A percentile compares a stretch with the other conserved stretches of the same genome.
phyloP scores from a whole-genome alignment of 148 eudicot species.

The Cornus suecica region DNA sequence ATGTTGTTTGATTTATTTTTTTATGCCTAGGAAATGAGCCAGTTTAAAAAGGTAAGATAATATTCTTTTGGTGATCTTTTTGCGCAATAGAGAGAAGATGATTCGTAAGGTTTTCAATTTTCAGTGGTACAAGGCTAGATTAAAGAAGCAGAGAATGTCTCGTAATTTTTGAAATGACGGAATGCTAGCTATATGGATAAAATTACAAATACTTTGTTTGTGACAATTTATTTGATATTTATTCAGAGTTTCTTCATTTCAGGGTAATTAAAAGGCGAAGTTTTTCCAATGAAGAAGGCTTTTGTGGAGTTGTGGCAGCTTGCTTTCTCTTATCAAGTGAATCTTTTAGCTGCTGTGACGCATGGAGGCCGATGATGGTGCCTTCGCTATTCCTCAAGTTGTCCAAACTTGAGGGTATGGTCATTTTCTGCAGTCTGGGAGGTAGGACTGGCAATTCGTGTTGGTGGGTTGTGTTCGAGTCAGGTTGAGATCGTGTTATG shows the following conservation, averaged over 20 bases:
- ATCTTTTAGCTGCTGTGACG: slow-evolving; percentile 84
- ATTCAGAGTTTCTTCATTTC: slow-evolving; percentile 11
- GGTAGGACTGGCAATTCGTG: too few relatives aligned
- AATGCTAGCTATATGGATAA: not conserved
- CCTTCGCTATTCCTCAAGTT: not conserved
- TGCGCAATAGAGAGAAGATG: not conserved
- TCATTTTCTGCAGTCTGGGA: too few relatives aligned
- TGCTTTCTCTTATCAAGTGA: slow-evolving; percentile 96
- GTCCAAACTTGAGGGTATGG: not conserved
- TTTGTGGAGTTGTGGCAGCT: slow-evolving; percentile 80
- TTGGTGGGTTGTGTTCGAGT: too few relatives aligned
- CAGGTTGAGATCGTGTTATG: too few relatives aligned
- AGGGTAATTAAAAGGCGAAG: slow-evolving; percentile 48
- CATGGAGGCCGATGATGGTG: slow-evolving; percentile 25
- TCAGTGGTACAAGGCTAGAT: not conserved
- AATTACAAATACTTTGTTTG: not conserved
- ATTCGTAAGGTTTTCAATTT: not conserved
- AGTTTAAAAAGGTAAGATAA: slow-evolving; percentile 52
- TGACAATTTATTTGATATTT: not conserved
- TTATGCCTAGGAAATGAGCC: slow-evolving; percentile 53
- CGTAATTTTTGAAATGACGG: not conserved
- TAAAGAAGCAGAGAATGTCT: not conserved
- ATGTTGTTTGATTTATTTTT: slow-evolving; percentile 52
- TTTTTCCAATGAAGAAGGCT: slow-evolving; percentile 51
- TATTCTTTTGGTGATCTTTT: too few relatives aligned